Base-by-base conservation (phyloP, 2,329 filamentous ascomycete genomes). In the Emmonsiellopsis sp. region DNA sequence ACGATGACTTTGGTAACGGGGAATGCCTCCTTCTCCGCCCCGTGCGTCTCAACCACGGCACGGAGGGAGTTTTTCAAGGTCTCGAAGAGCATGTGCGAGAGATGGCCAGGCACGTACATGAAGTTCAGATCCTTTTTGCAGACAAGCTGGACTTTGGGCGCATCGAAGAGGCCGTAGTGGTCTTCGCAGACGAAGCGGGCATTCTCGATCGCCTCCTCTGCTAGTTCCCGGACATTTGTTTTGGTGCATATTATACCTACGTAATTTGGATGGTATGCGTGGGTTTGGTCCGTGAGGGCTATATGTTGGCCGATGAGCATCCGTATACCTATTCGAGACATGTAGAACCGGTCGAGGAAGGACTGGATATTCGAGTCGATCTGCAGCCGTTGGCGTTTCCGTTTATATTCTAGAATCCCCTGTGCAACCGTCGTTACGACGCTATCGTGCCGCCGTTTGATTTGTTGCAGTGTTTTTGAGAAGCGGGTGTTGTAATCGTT, bases 271-370 rank as follows among this genome's bases (percentile, higher is more conserved):
- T 97, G 92, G 58, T 85, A 84, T 61, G 90, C 84, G 63, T 93
- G 86, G 64, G 85, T 87, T 73, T 97, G 91, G 70, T 97, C 92
- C 5, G 91, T 95, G 55, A 98, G 79, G 55, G 93, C 93, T 65
- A 98, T 95, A 76, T 98, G 93, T 71, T 98, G 93, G 51, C 93
- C 93, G 64, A 98, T 96, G 50, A 98, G 84, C 93, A 98, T 98
- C 63, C 93, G 88, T 62, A 98, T 98, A 60, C 93, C 93, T 66
- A 98, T 98, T 58, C 93, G 89, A 44, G 91, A 96, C 93, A 98
- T 98, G 79, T 98, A 98, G 74, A 98, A 98, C 55, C 93, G 88
- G 74, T 98, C 93, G 60, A 98, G 83, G 77, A 98, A 98, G 53
- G 89, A 86, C 71, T 98, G 93, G 55, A 98, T 96, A 63, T 91